Base-by-base conservation (phyloP, 2,329 filamentous ascomycete genomes). In the Myriosclerotinia duriaeana region DNA sequence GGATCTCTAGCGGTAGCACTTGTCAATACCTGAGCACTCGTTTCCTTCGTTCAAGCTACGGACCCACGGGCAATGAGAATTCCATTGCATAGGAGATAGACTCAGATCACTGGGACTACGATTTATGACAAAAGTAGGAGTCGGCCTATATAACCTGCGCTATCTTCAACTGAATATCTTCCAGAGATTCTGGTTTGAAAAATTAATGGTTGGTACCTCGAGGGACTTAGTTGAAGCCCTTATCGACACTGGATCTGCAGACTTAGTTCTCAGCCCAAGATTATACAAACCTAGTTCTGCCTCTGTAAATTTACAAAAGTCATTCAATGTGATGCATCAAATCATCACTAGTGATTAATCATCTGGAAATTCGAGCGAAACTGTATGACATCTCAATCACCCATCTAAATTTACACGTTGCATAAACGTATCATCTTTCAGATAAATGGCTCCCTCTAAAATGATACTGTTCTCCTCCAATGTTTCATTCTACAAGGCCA, bases 191-290 rank as follows among this genome's bases (percentile, higher is more conserved):
- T 71, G 65, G 68, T 69, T 61, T 26, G 63, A 63, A 5, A 62
- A 69, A 36, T 64, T 70, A 11, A 58, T 38, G 5, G 22, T 70
- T n/a, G 66, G 70, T 17, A 59, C 20, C n/a, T 34, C 54, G 20
- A 26, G 30, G 12, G 17, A 56, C n/a, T 53, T 67, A 26, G 54
- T 56, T 9, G n/a, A 68, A 34, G 22, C 68, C 11, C 53, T 71
- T 14, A 65, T 71, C 15, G 68, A 67, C 44, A 68, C 68, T 20
- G 66, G 65, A 7, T 71, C 65, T 15, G 60, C 55, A 5, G 67
- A 70, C 46, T 53, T 70, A 14, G 55, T 67, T 53, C 38, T 70
- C 1, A 71, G 69, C n/a, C 56, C 67, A 6, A 65, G 65, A 0
- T 34, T 66, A 6, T 69, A 70, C n/a, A 53, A 54, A 3, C 30